Conservation (phyloP, 257 asterid species). For the Solanum pinnatisectum region DNA sequence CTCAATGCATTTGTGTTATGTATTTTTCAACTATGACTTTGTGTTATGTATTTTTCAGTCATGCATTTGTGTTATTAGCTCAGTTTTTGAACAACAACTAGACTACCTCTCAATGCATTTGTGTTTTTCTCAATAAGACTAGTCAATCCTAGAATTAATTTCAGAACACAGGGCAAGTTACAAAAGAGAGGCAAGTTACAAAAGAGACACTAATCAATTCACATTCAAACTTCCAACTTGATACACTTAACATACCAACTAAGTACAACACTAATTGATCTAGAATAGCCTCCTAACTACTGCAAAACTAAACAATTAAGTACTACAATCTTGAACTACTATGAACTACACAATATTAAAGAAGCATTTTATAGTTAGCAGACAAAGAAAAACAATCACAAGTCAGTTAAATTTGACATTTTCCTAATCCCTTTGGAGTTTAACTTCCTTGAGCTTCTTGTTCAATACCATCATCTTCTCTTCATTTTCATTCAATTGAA, state of each 20-base stretch:
- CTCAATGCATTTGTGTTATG: neutral
- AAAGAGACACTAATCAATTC: neutral
- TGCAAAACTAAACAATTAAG: neutral
- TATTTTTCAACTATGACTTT: neutral
- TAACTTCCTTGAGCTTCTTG: neutral
- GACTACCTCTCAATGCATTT: neutral
- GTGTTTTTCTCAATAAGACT: neutral
- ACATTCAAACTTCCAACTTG: neutral
- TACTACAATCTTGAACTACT: neutral
- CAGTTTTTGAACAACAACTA: neutral
- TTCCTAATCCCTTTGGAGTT: neutral
- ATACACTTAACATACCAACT: neutral
- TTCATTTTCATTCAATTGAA: neutral
- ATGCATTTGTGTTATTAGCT: neutral
- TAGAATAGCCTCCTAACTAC: neutral
- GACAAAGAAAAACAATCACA: neutral
- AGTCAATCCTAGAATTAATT: neutral
- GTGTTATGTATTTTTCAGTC: neutral
- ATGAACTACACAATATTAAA: neutral
- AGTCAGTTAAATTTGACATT: neutral
- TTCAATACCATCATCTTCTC: neutral
- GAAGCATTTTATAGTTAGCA: too few relatives aligned
- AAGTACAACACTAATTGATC: neutral
- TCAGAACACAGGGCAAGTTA: neutral
- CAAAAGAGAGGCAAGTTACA: too few relatives aligned